phyloP scores from a whole-genome alignment of 495 filamentous ascomycete species.

The Lineolata rhizophorae region DNA sequence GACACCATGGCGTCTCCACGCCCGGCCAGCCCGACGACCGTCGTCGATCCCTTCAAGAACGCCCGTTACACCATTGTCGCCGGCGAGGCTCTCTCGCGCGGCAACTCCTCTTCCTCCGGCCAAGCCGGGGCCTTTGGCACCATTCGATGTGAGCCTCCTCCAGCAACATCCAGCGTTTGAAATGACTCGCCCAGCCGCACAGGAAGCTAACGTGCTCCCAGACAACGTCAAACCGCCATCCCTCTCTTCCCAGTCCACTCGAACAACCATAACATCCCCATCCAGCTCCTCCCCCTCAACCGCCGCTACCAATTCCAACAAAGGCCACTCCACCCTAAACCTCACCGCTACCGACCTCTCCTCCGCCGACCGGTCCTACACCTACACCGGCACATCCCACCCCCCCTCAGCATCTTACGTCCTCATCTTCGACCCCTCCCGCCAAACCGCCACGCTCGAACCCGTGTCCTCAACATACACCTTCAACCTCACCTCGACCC shows the following conservation, averaged over 20 bases:
- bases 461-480: constrained; percentile 27
- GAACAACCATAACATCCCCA: not conserved
- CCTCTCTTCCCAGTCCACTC: not conserved
- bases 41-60: constrained; percentile 1
- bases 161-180: not conserved
- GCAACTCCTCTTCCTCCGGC: not conserved
- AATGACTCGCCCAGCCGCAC: no score
- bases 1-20: no score
- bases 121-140: not conserved
- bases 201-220: not conserved
- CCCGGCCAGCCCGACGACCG: no score
- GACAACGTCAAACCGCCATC: constrained; percentile 1
- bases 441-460: constrained; percentile 29
- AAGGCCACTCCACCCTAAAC: not conserved
- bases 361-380: not conserved
- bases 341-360: not conserved
- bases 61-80: not conserved
- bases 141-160: not conserved
- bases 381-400: not conserved
- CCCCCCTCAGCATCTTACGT: constrained; percentile 17
- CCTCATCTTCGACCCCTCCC: constrained; percentile 28
- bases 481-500: constrained; percentile 33
- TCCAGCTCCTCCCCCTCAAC: not conserved
- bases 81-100: not conserved
- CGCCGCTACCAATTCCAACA: not conserved